phyloP scores from a whole-genome alignment of 441 rosid genomes.

The Eutrema salsugineum region DNA sequence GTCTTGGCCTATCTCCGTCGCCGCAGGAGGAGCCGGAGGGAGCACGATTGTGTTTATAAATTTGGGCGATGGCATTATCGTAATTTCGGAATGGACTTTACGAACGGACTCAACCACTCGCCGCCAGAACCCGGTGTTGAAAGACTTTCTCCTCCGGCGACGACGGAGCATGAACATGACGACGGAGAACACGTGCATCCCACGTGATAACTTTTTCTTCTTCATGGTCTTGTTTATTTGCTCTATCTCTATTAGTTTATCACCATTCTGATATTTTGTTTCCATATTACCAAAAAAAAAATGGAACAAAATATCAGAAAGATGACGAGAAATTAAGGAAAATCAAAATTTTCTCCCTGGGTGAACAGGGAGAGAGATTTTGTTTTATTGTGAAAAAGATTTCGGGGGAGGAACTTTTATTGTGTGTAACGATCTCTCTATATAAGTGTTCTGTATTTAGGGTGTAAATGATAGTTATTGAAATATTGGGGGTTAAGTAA shows the following conservation, averaged over 20 bases:
- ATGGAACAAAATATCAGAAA: constrained; percentile 5
- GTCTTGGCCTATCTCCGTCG: background rate
- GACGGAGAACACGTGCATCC: constrained; percentile 40
- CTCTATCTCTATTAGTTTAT: constrained; percentile 17
- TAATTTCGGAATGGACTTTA: constrained; percentile 1
- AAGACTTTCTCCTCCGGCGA: constrained; percentile 34
- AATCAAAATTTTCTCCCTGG: constrained; percentile 13
- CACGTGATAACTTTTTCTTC: constrained; percentile 36
- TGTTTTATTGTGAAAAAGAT: background rate
- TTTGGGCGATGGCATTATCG: constrained; percentile 19
- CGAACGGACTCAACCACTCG: constrained; percentile 52
- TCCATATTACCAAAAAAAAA: constrained; percentile 10
- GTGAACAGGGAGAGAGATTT: constrained; percentile 18
- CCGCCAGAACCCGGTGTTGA: constrained; percentile 34
- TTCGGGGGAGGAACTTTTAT: background rate
- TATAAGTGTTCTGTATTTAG: background rate
- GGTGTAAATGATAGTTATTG: background rate
- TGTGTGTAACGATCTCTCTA: constrained; percentile 10
- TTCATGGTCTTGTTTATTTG: background rate
- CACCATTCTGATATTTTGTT: constrained; percentile 17
- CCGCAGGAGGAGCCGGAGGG: constrained; percentile 16
- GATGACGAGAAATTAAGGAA: background rate
- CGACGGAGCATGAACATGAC: constrained; percentile 46
- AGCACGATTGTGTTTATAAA: constrained; percentile 21
- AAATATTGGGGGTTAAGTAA: background rate